These are phyloP conservation scores for Manihot esculenta DNA, from an alignment of 441 rosid genomes.

Conservation along the genomic window DNA sequence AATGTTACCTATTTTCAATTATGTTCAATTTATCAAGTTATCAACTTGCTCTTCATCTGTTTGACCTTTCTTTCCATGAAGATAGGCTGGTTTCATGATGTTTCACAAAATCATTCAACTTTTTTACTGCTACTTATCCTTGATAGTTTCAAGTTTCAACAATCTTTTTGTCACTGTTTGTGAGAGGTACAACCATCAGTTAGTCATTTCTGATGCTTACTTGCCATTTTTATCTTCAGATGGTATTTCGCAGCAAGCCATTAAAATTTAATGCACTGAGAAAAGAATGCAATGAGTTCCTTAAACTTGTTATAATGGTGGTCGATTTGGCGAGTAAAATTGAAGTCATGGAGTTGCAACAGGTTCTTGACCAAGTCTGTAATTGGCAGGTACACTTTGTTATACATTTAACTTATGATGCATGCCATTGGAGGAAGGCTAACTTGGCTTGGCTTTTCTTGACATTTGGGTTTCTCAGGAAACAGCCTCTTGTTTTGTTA, in stretches of 20 bases:
- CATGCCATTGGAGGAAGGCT: background rate
- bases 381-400: constrained; percentile 80
- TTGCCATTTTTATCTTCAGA: constrained; percentile 42
- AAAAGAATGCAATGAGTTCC: constrained; percentile 68
- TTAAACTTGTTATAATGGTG: constrained; percentile 42
- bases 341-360: constrained; percentile 46
- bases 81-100: background rate
- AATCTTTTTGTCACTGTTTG: background rate
- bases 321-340: constrained; percentile 42
- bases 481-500: constrained; percentile 66
- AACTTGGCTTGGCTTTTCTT: constrained; percentile 11
- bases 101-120: background rate
- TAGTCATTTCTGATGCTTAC: background rate
- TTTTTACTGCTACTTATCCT: constrained; percentile 7
- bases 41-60: background rate
- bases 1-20: background rate
- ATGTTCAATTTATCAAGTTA: background rate
- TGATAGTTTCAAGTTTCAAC: background rate
- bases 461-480: constrained; percentile 49
- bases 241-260: constrained; percentile 76
- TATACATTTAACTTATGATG: constrained; percentile 2
- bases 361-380: constrained; percentile 51
- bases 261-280: constrained; percentile 61
- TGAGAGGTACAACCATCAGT: background rate
- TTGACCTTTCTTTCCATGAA: background rate